Percentiles rank a stretch among this genome's conserved stretches.
Conservation (phyloP, 2,329 filamentous ascomycete species). For the Paraconiothyrium brasiliense region DNA sequence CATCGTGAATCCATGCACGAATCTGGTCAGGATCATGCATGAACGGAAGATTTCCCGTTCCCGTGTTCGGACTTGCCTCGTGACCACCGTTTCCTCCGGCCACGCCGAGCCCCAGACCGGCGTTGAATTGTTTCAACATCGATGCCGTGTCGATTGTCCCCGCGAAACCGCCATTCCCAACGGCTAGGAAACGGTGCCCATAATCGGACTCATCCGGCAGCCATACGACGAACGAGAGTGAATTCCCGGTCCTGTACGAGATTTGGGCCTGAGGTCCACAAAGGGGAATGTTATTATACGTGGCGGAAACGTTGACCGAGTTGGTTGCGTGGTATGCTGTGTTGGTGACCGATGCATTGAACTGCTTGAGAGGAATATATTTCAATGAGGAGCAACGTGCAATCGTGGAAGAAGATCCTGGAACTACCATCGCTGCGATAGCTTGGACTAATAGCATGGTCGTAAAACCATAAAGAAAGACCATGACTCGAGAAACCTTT, state of each 20-base stretch:
- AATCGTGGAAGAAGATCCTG: not conserved
- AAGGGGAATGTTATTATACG: not conserved
- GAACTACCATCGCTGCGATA: not conserved
- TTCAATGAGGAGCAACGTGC: not conserved
- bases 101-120: conserved; percentile 17
- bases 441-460: not conserved
- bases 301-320: not conserved
- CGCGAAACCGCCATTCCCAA: conserved; percentile 22
- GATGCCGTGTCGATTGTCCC: conserved; percentile 19
- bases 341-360: not conserved
- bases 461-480: not conserved
- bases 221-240: not conserved
- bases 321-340: not conserved
- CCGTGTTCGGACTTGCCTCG: conserved; percentile 18
- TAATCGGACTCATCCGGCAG: not conserved
- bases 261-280: not conserved
- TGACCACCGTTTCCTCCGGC: conserved; percentile 21
- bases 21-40: conserved; percentile 19
- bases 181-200: conserved; percentile 6
- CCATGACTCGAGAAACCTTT: not conserved
- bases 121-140: conserved; percentile 19
- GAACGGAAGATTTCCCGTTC: conserved; percentile 20
- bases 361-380: not conserved
- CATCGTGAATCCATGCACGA: conserved; percentile 24
- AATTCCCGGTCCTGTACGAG: not conserved